These are phyloP conservation scores for Camelina sativa DNA, from an alignment of 345 rosid species.

Conservation along the genomic window DNA sequence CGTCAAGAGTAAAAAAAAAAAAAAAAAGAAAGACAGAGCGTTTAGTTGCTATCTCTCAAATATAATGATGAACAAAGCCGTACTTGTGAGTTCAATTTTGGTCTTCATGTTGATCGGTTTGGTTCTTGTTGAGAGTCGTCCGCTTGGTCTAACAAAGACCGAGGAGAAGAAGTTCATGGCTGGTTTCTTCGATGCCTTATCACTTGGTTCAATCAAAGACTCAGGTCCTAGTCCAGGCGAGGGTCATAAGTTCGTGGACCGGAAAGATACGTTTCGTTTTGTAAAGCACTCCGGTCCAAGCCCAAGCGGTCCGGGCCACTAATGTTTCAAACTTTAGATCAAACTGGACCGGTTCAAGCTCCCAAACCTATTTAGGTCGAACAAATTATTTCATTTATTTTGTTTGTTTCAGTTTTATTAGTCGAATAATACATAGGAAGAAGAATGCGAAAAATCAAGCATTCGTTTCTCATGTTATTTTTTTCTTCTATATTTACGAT, in stretches of 20 bases:
- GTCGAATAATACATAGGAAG: background rate
- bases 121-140: slow-evolving; percentile 48
- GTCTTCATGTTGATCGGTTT: slow-evolving; percentile 33
- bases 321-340: slow-evolving; percentile 9
- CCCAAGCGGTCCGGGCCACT: slow-evolving; percentile 49
- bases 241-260: slow-evolving; percentile 48
- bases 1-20: background rate
- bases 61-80: slow-evolving; percentile 45
- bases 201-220: slow-evolving; percentile 52
- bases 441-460: background rate
- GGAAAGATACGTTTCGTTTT: slow-evolving; percentile 34
- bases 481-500: background rate
- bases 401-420: background rate
- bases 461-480: background rate
- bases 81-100: slow-evolving; percentile 35
- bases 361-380: background rate
- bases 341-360: slow-evolving; percentile 19
- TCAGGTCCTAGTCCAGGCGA: slow-evolving; percentile 59
- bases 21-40: background rate
- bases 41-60: background rate
- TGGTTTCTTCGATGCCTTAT: slow-evolving; percentile 49
- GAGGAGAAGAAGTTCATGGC: slow-evolving; percentile 29
- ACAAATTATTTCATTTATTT: slow-evolving; percentile 16
- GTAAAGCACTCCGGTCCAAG: slow-evolving; percentile 52
- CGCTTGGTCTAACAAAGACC: slow-evolving; percentile 33